Percentiles rank a stretch among this genome's conserved stretches.
phyloP scores from a whole-genome alignment of 2,329 filamentous ascomycete species.

The Ascochyta koolunga region DNA sequence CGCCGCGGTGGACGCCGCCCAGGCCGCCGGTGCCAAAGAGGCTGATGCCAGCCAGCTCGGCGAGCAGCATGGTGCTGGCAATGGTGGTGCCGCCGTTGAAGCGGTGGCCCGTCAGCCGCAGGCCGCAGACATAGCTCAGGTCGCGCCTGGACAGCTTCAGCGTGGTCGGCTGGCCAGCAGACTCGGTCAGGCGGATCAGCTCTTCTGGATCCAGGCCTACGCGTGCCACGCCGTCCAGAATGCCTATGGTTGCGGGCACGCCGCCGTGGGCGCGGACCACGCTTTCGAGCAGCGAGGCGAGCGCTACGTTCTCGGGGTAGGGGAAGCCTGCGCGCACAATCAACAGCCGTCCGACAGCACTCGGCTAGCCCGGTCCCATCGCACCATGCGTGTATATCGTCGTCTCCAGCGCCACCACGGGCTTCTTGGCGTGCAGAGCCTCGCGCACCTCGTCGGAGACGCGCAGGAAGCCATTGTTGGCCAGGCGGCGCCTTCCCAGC shows the following conservation, averaged over 20 bases:
- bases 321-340: conserved; percentile 62
- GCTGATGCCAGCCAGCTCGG: conserved; percentile 83
- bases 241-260: conserved; percentile 88
- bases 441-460: conserved; percentile 83
- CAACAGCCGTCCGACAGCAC: conserved; percentile 5
- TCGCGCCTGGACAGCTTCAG: conserved; percentile 88
- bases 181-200: conserved; percentile 69
- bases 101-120: conserved; percentile 69
- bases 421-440: conserved; percentile 74
- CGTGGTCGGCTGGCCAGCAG: conserved; percentile 70
- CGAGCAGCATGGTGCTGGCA: conserved; percentile 88
- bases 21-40: conserved; percentile 95
- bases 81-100: conserved; percentile 93
- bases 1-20: conserved; percentile 91
- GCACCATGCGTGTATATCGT: conserved; percentile 95
- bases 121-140: conserved; percentile 78
- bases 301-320: conserved; percentile 72
- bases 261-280: conserved; percentile 78
- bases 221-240: conserved; percentile 80
- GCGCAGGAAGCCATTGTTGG: conserved; percentile 62
- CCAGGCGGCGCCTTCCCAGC: conserved; percentile 33
- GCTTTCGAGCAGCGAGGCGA: conserved; percentile 81
- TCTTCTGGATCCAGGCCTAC: conserved; percentile 79
- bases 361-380: neutral
- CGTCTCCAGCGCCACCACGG: conserved; percentile 90